Base-by-base conservation (phyloP, 495 filamentous ascomycete species). In the Niebla homalea region DNA sequence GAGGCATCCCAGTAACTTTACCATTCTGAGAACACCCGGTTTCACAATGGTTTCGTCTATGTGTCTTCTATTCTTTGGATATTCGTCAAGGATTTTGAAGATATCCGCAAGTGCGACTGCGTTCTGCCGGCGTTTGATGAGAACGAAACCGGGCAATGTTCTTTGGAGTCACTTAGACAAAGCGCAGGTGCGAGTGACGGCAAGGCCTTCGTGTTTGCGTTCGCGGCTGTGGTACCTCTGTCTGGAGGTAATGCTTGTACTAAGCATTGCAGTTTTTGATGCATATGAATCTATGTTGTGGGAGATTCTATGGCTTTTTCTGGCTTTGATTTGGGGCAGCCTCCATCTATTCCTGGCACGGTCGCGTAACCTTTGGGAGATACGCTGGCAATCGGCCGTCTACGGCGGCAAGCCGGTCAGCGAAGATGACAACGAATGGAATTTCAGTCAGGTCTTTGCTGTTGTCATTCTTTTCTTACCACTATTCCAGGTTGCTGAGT, bases 391-490 rank as follows among this genome's bases (percentile, higher is more conserved):
- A 20, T 36, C 45, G 16, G 45, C 45, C 5, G 25, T 48, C 36
- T 48, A 36, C 25, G 45, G 36, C n/a, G n/a, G 36, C 12, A 36
- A 36, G 14, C 45, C 45, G 14, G 25, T 18, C 14, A 16, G 19
- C 29, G 25, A 48, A 18, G 45, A 48, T 36, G 45, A 48, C 32
- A 48, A 48, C 14, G 45, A 48, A 7, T 48, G 45, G 45, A 48
- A 7, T 6, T 48, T 48, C 45, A 35, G 25, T 48, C 45, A 48
- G 20, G 45, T 48, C 22, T 48, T 48, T 26, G 45, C 32, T 8
- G 1, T 48, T 11, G 20, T 48, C 23, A 5, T 48, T 14, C 45
- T 48, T 5, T 48, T 48, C 36, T 26, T 48, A 26, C 45, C 45
- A 18, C 32, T 48, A 8, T 18, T 48, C 6, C 45, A 48, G 10